phyloP scores from a whole-genome alignment of 2,329 filamentous ascomycete species.

The Teratosphaeria gauchensis region DNA sequence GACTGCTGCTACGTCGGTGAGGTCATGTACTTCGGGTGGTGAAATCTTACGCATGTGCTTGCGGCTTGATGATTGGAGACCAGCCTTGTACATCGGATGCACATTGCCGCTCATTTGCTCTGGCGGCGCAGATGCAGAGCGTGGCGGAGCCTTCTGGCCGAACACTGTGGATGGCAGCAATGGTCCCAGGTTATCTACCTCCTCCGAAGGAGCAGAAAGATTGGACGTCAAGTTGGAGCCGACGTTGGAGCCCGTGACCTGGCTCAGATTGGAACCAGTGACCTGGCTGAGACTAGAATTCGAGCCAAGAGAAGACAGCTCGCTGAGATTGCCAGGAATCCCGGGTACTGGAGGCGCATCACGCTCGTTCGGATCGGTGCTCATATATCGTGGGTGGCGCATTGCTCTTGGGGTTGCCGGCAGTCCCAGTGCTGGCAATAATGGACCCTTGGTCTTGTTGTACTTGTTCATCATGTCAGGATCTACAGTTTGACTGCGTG shows the following conservation, averaged over 20 bases:
- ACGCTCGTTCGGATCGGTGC: conserved; percentile 43
- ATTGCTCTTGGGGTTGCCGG: conserved; percentile 87
- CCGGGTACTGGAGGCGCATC: conserved; percentile 47
- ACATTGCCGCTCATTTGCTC: conserved; percentile 26
- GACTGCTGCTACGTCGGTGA: conserved; percentile 12
- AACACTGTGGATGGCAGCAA: conserved; percentile 40
- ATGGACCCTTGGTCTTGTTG: conserved; percentile 29
- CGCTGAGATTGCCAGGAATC: conserved; percentile 42
- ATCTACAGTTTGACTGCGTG: conserved; percentile 58
- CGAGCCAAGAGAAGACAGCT: conserved; percentile 16
- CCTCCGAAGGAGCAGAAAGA: conserved; percentile 5
- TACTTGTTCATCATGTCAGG: conserved; percentile 39
- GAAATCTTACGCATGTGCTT: conserved; percentile 36
- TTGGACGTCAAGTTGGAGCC: background rate
- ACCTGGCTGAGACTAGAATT: conserved; percentile 19
- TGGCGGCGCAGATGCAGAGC: conserved; percentile 40
- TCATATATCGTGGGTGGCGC: conserved; percentile 64
- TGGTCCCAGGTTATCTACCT: conserved; percentile 34
- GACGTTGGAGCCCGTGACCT: background rate
- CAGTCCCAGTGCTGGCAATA: conserved; percentile 59
- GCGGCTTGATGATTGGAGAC: conserved; percentile 21
- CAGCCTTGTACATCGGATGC: conserved; percentile 27
- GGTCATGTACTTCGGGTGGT: conserved; percentile 24
- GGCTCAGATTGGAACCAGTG: conserved; percentile 15
- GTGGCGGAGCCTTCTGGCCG: conserved; percentile 30